phyloP scores from a whole-genome alignment of 352 stramenopile genomes.

The Phytophthora parvispora region DNA sequence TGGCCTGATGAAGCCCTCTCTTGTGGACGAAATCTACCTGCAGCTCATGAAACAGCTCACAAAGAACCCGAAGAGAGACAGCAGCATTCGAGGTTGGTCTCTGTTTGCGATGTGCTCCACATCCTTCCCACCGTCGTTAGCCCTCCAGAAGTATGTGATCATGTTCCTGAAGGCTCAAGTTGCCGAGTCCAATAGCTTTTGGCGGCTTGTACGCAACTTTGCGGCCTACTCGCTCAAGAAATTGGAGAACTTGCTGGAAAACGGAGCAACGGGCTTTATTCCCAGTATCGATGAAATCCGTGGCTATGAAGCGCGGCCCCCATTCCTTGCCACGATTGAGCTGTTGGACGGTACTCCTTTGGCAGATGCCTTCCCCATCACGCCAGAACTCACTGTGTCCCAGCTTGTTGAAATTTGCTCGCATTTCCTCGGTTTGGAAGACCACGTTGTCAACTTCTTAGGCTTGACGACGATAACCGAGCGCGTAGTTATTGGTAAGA shows the following conservation, averaged over 20 bases:
- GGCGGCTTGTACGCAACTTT: conserved; percentile 88
- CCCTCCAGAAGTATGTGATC: conserved; percentile 92
- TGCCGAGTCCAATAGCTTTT: conserved; percentile 77
- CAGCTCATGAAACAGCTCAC: conserved; percentile 96
- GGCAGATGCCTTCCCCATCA: conserved; percentile 94
- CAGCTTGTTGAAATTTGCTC: conserved; percentile 95
- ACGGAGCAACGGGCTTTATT: conserved; percentile 94
- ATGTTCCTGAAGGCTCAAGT: conserved; percentile 92
- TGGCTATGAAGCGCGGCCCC: conserved; percentile 93
- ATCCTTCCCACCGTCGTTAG: conserved; percentile 91
- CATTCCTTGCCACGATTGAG: conserved; percentile 95
- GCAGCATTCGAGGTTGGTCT: conserved; percentile 92
- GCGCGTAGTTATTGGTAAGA: conserved; percentile 34
- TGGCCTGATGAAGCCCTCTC: conserved; percentile 82
- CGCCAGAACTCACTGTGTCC: conserved; percentile 92
- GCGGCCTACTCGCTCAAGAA: conserved; percentile 93
- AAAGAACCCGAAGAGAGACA: conserved; percentile 94
- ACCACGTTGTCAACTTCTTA: conserved; percentile 86
- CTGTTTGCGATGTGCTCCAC: conserved; percentile 94
- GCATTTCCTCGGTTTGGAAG: conserved; percentile 93
- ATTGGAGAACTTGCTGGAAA: conserved; percentile 91
- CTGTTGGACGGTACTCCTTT: conserved; percentile 93
- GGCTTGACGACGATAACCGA: conserved; percentile 70
- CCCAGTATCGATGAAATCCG: conserved; percentile 95
- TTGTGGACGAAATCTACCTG: conserved; percentile 96